Base-by-base conservation (phyloP, 768 basidiomycete genomes). In the Suillus decipiens region DNA sequence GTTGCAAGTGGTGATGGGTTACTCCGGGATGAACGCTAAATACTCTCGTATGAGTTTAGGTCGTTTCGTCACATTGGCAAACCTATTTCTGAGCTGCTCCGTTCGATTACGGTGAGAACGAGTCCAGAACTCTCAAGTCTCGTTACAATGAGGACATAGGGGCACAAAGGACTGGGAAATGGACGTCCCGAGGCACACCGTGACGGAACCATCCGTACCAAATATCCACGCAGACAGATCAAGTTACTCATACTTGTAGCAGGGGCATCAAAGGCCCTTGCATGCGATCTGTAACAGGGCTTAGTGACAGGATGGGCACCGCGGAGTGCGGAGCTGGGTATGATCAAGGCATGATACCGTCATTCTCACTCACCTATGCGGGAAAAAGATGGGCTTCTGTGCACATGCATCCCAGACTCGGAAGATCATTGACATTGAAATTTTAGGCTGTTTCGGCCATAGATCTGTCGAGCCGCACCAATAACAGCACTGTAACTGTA, bases 301-400 rank as follows among this genome's bases (percentile, higher is more conserved):
- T 57, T 39, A 37, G 37, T 42, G 33, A 55, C 59, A 55, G 24
- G 41, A 39, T 57, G 55, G 33, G 48, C n/a, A 61, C 64, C 70
- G 68, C 69, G 71, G 67, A 63, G 63, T 57, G 55, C 63, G 69
- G 53, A 48, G 54, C 59, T 48, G 37, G 8, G 19, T 24, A 48
- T 53, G 47, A 57, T 57, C 15, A 31, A n/a, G 22, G 37, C 34
- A 48, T 43, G 59, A 59, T 59, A 28, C 24, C 55, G 37, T 57
- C 24, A 57, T 39, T 57, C 56, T 57, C 56, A 57, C 24, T 57
- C 17, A 41, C 39, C 63, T 42, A 61, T 66, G 61, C 59, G 65
- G 64, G 54, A 53, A 41, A 65, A 66, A 61, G 60, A 59, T 61
- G 48, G n/a, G 60, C 54, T 54, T 61, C 22, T 56, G 55, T 14